phyloP scores from a whole-genome alignment of 768 basidiomycete genomes.

The Paxillus rubicundulus region DNA sequence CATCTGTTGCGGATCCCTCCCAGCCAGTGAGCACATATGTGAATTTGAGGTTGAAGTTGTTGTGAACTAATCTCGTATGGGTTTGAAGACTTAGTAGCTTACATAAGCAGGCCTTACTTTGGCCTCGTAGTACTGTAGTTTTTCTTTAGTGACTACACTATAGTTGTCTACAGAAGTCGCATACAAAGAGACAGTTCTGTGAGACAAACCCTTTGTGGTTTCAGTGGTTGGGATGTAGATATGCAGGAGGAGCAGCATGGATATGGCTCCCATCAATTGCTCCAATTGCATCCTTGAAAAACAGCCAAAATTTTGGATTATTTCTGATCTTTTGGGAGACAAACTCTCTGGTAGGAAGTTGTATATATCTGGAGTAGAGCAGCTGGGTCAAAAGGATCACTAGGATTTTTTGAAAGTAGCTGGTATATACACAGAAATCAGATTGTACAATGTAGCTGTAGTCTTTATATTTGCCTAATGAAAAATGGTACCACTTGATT shows the following conservation, averaged over 20 bases:
- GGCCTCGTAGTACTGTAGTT: no score
- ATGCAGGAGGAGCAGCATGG: not conserved
- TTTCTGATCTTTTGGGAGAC: slow-evolving; percentile 14
- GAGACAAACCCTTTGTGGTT: slow-evolving; percentile 30
- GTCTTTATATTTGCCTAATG: no score
- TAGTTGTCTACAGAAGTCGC: no score
- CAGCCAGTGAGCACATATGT: slow-evolving; percentile 39
- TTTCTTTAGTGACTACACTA: no score
- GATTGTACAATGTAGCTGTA: no score
- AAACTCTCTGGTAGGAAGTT: slow-evolving; percentile 10
- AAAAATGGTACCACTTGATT: no score
- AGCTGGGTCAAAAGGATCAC: not conserved
- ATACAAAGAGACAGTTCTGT: slow-evolving; percentile 38
- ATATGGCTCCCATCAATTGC: slow-evolving; percentile 20
- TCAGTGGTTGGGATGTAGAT: not conserved
- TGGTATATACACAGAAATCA: not conserved
- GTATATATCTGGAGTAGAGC: slow-evolving; percentile 15
- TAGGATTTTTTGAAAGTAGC: not conserved
- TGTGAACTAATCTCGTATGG: no score
- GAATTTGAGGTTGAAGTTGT: slow-evolving; percentile 35
- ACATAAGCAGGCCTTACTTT: no score
- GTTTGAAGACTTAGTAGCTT: no score
- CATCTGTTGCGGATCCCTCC: slow-evolving; percentile 41
- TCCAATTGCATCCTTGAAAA: slow-evolving; percentile 32
- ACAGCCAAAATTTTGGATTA: slow-evolving; percentile 32